Percentiles rank a stretch among this genome's conserved stretches.
phyloP scores from a whole-genome alignment of 345 rosid genomes.

The Laguncularia racemosa region DNA sequence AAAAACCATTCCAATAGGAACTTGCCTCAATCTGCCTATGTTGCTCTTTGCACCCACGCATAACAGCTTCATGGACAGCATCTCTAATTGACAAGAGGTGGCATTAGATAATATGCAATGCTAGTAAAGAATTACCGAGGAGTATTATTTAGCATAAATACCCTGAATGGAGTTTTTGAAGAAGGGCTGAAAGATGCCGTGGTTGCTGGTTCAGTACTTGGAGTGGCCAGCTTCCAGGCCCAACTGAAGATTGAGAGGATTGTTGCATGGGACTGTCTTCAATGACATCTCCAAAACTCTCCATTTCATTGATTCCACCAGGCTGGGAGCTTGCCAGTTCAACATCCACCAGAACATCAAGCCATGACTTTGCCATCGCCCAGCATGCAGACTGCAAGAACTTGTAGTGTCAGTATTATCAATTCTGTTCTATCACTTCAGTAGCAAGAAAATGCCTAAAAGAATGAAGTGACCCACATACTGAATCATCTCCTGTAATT shows the following conservation, averaged over 20 bases:
- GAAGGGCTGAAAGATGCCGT: conserved; percentile 73
- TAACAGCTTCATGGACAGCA: conserved; percentile 78
- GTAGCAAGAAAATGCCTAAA: too few species aligned
- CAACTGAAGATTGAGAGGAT: conserved; percentile 36
- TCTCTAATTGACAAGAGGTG: conserved; percentile 40
- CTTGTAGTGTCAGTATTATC: neutral
- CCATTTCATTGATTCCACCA: conserved; percentile 57
- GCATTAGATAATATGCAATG: neutral
- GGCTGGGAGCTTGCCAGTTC: conserved; percentile 67
- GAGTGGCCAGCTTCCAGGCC: conserved; percentile 87
- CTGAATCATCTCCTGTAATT: too few species aligned
- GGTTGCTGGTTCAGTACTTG: conserved; percentile 94
- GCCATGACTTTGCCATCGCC: conserved; percentile 99
- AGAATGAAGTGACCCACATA: too few species aligned
- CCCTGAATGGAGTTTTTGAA: conserved; percentile 98
- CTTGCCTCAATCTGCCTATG: conserved; percentile 92
- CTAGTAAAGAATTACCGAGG: neutral
- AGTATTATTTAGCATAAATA: conserved; percentile 11
- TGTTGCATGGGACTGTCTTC: conserved; percentile 58
- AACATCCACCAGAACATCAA: conserved; percentile 89
- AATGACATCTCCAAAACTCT: conserved; percentile 40
- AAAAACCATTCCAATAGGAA: conserved; percentile 4
- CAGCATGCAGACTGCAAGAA: conserved; percentile 89
- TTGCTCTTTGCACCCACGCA: conserved; percentile 89
- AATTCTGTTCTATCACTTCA: neutral